Evolutionary conservation across 768 basidiomycete species (phyloP), one percentile per base, ranked within the genome.

Genomic region (Boletus barrowsii): DNA sequence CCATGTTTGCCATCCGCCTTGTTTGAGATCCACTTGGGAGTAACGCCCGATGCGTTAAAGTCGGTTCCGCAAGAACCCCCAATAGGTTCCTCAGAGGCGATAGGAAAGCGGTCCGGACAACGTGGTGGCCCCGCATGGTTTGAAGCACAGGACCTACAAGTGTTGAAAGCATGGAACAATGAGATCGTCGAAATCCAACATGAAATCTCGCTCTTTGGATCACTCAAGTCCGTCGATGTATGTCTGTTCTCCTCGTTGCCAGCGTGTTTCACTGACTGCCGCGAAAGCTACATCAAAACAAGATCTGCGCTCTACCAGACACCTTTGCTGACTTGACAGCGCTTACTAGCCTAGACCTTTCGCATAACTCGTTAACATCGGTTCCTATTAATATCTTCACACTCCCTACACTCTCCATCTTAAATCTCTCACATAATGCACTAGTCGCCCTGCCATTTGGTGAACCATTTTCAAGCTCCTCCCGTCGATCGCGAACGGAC

Each of bases 161-260:
- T 87, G 5, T 72, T 93, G 41, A 92, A 90, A 65, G 84, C 83
- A 15, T 87, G 86, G 81, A 87, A 84, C 62, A 93, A 93, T 62
- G 84, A 87, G 18, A 91, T 93, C 40, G 58, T 79, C 17, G 87
- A 89, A 63, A 77, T 93, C 29, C 90, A 92, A 59, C 84, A 83
- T 22, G 91, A 93, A 66, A 86, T 93, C 14, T 87, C 87, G 0
- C 76, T 92, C 42, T 93, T 93, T 65, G 90, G 90, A 3, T 89
- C 88, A 4, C 74, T 93, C 49, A 92, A 91, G 70, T 80, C 76
- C 2, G 61, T 93, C 39, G 91, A 93, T 68, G 90, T 90, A 72
- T 53, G 90, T 74, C 17, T 43, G 15, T 15, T 51, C 26, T 24
- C 2, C 43, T 44, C 44, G 39, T 33, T 36, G 24, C 51, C 37